Evolutionary conservation across 176 grass and related monocot genomes (phyloP), one percentile per base, ranked within the genome.

Genomic region (Musa itinerans): DNA sequence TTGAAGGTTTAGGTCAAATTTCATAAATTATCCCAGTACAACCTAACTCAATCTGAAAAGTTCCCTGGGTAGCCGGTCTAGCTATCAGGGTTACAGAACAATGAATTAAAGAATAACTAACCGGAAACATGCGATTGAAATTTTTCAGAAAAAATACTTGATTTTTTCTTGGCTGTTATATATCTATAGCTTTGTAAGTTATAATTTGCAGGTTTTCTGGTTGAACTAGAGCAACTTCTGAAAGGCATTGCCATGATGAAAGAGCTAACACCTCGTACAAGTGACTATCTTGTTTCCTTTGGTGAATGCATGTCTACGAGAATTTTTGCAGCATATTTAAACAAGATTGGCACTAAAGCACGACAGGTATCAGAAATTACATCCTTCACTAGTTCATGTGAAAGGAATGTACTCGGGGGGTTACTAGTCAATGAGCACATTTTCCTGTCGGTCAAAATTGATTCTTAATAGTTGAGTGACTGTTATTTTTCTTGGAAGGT

Each of bases 191-290:
- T 77, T 9, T 48, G 0, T 21, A 49, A 74, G 49, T 54, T 81
- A 25, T 53, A 76, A 85, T 53, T 85, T 52, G 11, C 78, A 95
- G 96, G 43, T 79, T 76, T 86, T 68, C 85, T 99, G 62, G 83
- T 87, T 81, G 85, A 91, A 79, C 86, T 99, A 80, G 89, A 95
- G 67, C 91, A 99, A 74, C 90, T 99, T 74, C 80, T 99, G 81
- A 95, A 90, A 84, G 87, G 86, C 63, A 89, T 99, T 64, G 88
- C 96, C 50, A 95, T 99, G 86, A 99, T 95, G 96, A 99, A 99
- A 92, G 96, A 99, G 67, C 73, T 95, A 79, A 99, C 91, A 9
- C 96, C 81, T 77, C 80, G 85, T 9, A 91, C 89, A 74, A 91
- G 83, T 72, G 96, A 95, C 67, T 95, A 99, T 74, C 72, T 95